A percentile compares a stretch with the other conserved stretches of the same genome.
Conservation (phyloP, 768 basidiomycete species). For the Amanita rubescens region DNA sequence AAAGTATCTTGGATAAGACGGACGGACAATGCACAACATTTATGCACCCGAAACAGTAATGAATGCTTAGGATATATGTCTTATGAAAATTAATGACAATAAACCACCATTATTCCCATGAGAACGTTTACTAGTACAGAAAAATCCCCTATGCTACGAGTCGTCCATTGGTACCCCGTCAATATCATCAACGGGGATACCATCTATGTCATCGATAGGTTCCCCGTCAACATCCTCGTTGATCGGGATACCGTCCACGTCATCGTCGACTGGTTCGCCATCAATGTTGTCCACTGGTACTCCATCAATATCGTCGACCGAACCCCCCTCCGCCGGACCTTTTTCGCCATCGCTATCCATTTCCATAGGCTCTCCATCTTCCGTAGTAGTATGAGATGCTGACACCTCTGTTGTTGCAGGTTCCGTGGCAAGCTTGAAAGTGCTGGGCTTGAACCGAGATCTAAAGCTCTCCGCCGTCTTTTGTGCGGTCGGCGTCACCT, state of each 20-base stretch:
- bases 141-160: neutral
- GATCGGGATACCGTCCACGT: conserved; percentile 36
- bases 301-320: conserved; percentile 32
- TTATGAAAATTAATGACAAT: conserved; percentile 1
- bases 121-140: neutral
- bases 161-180: conserved; percentile 21
- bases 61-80: conserved; percentile 1
- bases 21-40: neutral
- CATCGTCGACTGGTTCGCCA: conserved; percentile 28
- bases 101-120: neutral
- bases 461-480: conserved; percentile 29
- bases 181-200: conserved; percentile 27
- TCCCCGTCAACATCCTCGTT: conserved; percentile 44
- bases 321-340: conserved; percentile 29
- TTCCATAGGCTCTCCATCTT: conserved; percentile 27
- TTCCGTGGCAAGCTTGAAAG: conserved; percentile 65
- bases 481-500: conserved; percentile 17
- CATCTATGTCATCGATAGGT: conserved; percentile 25
- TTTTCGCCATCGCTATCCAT: conserved; percentile 24
- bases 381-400: conserved; percentile 22
- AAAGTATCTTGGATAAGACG: conserved; percentile 14
- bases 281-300: conserved; percentile 31
- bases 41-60: neutral
- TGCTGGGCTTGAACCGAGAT: conserved; percentile 69
- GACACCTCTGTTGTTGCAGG: conserved; percentile 18